Conservation (phyloP, 1,284 basidiomycete genomes). For the Melampsora larici-populina region DNA sequence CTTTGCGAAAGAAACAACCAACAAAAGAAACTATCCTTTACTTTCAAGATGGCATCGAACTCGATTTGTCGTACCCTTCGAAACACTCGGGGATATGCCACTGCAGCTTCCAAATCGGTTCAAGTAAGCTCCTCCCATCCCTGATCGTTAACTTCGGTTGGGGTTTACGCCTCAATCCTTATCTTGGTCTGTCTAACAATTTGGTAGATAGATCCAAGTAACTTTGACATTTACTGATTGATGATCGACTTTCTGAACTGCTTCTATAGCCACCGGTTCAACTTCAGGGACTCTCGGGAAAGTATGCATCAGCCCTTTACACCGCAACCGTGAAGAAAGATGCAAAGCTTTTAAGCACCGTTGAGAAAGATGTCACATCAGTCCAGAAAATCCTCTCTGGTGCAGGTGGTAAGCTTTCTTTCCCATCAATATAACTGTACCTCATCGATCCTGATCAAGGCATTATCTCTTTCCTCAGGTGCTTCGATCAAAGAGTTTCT, state of each 20-base stretch:
- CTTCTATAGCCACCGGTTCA: conserved; percentile 44
- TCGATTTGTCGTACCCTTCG: conserved; percentile 31
- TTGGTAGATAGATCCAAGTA: not conserved
- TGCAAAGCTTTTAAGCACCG: conserved; percentile 53
- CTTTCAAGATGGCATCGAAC: conserved; percentile 22
- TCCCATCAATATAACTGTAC: not conserved
- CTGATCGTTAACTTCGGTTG: not conserved
- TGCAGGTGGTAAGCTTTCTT: conserved; percentile 33
- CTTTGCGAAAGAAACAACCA: not conserved
- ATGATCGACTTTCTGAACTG: too few species aligned
- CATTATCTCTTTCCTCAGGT: not conserved
- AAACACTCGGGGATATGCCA: conserved; percentile 38
- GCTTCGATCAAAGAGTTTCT: conserved; percentile 37
- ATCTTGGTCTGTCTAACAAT: not conserved
- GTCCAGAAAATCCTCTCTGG: conserved; percentile 28
- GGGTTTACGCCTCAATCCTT: too few species aligned
- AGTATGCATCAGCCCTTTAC: conserved; percentile 93
- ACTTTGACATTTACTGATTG: too few species aligned
- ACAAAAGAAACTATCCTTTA: not conserved
- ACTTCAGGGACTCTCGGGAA: conserved; percentile 62
- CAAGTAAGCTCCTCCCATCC: not conserved
- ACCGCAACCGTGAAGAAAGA: conserved; percentile 79
- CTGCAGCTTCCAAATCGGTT: conserved; percentile 33
- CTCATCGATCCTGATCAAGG: not conserved
- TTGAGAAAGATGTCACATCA: conserved; percentile 47